Base-by-base conservation (phyloP, 2,329 filamentous ascomycete genomes). In the Aspergillus sp. region DNA sequence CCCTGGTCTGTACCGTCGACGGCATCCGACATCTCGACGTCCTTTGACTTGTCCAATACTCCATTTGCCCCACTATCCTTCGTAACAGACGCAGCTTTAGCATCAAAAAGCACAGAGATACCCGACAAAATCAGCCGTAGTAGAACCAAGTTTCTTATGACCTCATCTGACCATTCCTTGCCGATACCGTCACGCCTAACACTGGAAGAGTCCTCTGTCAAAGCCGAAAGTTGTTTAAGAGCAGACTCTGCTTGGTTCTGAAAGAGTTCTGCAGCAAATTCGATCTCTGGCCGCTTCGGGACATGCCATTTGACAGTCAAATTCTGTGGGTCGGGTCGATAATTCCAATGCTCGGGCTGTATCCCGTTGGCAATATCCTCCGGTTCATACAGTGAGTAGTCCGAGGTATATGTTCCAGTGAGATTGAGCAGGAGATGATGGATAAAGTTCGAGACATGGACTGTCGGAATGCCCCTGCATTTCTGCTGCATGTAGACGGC, bases 131-230 rank as follows among this genome's bases (percentile, higher is more conserved):
- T 87, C n/a, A 99, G 84, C 31, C 94, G 86, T 15, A 99, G 83
- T 55, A 97, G 89, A 13, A 94, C 91, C 60, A 99, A 84, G 67
- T 97, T 92, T 59, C 95, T 84, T 2, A 93, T 94, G 30, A 98
- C 90, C 75, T 99, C 96, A 74, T 99, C 95, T 0, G 94, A 97
- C 95, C 95, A 99, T 71, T 97, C 94, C 77, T 98, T 99, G 69
- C 96, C 96, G 75, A 94, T 97, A 43, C 95, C 95, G 68, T 93
- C 94, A 60, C 94, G 87, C 76, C 93, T 96, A 57, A 98, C 89
- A 2, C 88, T 89, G 1, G 93, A 90, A 41, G 90, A 86, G 50
- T 92, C 89, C 64, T 91, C 89, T 72, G 92, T 96, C n/a, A 99
- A 84, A 7, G 89, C 86, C 64, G 87, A 86, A 13, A 99, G 80